A percentile compares a stretch with the other conserved stretches of the same genome.
Evolutionary conservation across 371 early-diverging fungal species (phyloP).

Genomic region (Actinomucor elegans): DNA sequence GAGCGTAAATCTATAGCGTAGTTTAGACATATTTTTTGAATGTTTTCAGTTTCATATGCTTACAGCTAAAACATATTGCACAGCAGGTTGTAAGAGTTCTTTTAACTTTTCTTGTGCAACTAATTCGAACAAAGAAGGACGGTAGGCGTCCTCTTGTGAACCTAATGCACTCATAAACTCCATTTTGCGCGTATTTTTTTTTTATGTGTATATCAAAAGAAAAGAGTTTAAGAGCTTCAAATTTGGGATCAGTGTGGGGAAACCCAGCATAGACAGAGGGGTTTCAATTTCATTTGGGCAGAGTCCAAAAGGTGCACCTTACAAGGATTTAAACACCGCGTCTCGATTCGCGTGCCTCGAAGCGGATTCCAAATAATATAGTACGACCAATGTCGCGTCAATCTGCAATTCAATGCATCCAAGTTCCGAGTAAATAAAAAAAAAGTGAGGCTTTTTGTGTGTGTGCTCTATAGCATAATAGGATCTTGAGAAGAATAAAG

Average conservation of each 20-base stretch:
- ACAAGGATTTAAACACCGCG: too few species aligned
- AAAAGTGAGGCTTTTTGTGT: not conserved
- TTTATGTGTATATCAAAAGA: not conserved
- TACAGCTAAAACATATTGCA: constrained; percentile 84
- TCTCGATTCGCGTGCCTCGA: too few species aligned
- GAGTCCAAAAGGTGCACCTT: not conserved
- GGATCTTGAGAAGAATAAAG: not conserved
- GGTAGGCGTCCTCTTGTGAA: constrained; percentile 67
- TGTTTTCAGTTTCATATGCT: constrained; percentile 12
- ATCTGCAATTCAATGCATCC: too few species aligned
- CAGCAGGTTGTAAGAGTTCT: constrained; percentile 82
- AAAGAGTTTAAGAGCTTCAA: not conserved
- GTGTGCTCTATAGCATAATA: not conserved
- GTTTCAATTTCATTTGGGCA: not conserved
- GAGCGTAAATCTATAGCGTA: constrained; percentile 72
- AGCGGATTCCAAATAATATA: too few species aligned
- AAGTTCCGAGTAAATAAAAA: not conserved
- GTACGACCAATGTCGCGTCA: too few species aligned
- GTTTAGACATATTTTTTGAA: too few species aligned
- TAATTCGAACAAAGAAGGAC: constrained; percentile 90
- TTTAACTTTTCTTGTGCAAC: constrained; percentile 82
- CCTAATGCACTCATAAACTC: constrained; percentile 86
- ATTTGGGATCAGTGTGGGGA: constrained; percentile 2
- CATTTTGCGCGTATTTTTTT: constrained; percentile 43
- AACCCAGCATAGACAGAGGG: not conserved